Evolutionary conservation across 352 stramenopile species (phyloP), one percentile per base, ranked within the genome.

Genomic region (Phytophthora ohioensis): DNA sequence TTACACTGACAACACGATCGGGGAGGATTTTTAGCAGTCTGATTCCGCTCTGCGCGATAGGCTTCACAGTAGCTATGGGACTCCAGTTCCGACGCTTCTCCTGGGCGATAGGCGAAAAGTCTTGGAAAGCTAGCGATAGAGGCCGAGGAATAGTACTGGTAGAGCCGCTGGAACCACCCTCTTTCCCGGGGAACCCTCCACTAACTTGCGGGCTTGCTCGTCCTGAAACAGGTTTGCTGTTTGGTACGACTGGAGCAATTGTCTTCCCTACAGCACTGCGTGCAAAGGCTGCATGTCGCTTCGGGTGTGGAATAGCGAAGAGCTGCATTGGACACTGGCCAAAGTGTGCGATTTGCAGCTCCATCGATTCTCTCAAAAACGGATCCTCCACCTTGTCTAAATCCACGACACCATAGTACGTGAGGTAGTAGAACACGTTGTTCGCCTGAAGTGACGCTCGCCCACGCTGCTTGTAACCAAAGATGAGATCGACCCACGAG

Each of bases 401-500:
- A 75, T 99, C 97, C 27, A 99, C 97, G 62, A 98, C 84, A 12
- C 89, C 91, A 58, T 97, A 95, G 70, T 98, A 98, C 42, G 91
- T 95, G 38, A 97, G 66, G 53, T 98, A 96, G 69, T 97, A 96
- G 67, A 99, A 99, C 4, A 99, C 81, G 71, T 99, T 99, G 67
- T 98, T 90, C 0, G 94, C 95, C 43, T 97, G 82, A n/a, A 98
- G 74, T 4, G 98, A 97, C 34, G 90, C 94, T 69, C 94, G 84
- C 21, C 98, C 97, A 15, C 92, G 84, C 77, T 99, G 98, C 68
- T 99, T 99, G 80, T 89, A 99, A 8, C 98, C 98, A 80, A 99
- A 99, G 21, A 99, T 98, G 8, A 99, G 88, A 80, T 99, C 98
- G 31, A 99, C 91, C 98, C 98, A 99, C 64, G 93, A 80, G 76